Evolutionary conservation across 352 stramenopile species (phyloP).

Genomic region (Phytophthora fragariae): DNA sequence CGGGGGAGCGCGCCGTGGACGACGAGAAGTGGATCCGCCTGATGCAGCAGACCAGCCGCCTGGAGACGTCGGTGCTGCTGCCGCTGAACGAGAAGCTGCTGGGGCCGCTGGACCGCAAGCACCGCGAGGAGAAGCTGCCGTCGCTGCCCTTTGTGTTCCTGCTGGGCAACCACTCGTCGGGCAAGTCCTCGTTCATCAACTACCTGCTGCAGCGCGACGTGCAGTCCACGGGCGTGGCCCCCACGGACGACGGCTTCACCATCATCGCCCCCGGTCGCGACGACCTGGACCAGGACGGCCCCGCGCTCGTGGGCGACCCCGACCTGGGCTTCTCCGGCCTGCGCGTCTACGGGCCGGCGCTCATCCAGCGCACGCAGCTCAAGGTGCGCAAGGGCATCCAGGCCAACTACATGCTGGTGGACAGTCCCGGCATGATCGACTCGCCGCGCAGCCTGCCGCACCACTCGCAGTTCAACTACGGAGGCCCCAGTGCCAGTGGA

Average conservation of each 20-base stretch:
- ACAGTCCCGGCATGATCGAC: conserved; percentile 99
- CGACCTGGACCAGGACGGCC: conserved; percentile 98
- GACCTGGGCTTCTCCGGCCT: conserved; percentile 98
- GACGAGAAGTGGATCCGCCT: conserved; percentile 87
- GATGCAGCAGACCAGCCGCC: conserved; percentile 82
- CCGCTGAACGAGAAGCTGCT: conserved; percentile 88
- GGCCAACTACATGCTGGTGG: conserved; percentile 98
- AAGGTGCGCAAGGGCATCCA: conserved; percentile 96
- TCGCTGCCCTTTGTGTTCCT: conserved; percentile 98
- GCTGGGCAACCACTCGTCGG: conserved; percentile 98
- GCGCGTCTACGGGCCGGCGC: conserved; percentile 95
- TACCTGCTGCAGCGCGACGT: conserved; percentile 96
- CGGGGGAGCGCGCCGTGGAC: conserved; percentile 26
- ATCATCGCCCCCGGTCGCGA: conserved; percentile 97
- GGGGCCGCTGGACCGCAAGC: conserved; percentile 88
- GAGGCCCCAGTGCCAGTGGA: conserved; percentile 18
- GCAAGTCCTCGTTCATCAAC: conserved; percentile 99
- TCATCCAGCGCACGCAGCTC: conserved; percentile 99
- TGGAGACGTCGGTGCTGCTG: conserved; percentile 79
- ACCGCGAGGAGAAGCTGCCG: conserved; percentile 92
- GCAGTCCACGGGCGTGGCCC: conserved; percentile 99
- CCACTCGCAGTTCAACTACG: conserved; percentile 62
- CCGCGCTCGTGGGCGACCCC: conserved; percentile 95
- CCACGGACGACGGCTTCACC: conserved; percentile 99
- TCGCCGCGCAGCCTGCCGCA: conserved; percentile 84